Percentiles rank a stretch among this genome's conserved stretches.
phyloP scores from a whole-genome alignment of 495 filamentous ascomycete genomes.

The Articulospora tetracladia region DNA sequence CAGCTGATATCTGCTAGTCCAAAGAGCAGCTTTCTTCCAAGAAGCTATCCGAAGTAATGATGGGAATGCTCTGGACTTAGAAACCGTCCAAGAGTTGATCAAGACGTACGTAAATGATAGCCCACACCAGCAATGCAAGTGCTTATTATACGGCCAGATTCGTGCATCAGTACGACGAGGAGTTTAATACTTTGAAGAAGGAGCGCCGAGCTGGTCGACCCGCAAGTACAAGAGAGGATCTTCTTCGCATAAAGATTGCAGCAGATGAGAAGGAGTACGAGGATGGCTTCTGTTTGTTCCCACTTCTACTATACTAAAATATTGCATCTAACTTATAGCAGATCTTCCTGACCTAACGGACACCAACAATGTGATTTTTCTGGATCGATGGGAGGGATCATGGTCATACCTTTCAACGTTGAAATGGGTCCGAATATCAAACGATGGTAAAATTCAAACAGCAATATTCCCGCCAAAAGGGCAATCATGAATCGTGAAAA shows the following conservation, averaged over 20 bases:
- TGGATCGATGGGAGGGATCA: conserved; percentile 46
- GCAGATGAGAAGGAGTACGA: conserved; percentile 75
- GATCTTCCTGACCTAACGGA: conserved; percentile 47
- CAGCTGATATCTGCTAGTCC: conserved; percentile 43
- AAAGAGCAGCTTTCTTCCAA: conserved; percentile 69
- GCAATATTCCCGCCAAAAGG: conserved; percentile 70
- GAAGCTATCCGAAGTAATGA: conserved; percentile 51
- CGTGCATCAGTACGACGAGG: conserved; percentile 73
- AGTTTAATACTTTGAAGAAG: conserved; percentile 67
- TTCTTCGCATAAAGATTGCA: conserved; percentile 64
- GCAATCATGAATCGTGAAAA: conserved; percentile 37
- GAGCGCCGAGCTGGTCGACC: conserved; percentile 80
- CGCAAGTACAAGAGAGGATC: conserved; percentile 69
- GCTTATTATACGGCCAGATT: conserved; percentile 45
- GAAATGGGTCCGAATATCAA: conserved; percentile 55
- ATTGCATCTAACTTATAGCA: conserved; percentile 27
- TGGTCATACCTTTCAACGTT: conserved; percentile 52
- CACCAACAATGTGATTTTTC: conserved; percentile 38
- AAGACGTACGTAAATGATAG: conserved; percentile 43
- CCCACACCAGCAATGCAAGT: background rate
- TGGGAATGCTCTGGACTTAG: conserved; percentile 48
- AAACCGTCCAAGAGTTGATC: conserved; percentile 59
- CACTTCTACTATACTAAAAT: background rate
- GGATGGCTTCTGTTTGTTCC: conserved; percentile 67
- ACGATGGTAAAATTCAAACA: conserved; percentile 47